phyloP scores from a whole-genome alignment of 805 yeast species.

The Wickerhamiella occidentalis region DNA sequence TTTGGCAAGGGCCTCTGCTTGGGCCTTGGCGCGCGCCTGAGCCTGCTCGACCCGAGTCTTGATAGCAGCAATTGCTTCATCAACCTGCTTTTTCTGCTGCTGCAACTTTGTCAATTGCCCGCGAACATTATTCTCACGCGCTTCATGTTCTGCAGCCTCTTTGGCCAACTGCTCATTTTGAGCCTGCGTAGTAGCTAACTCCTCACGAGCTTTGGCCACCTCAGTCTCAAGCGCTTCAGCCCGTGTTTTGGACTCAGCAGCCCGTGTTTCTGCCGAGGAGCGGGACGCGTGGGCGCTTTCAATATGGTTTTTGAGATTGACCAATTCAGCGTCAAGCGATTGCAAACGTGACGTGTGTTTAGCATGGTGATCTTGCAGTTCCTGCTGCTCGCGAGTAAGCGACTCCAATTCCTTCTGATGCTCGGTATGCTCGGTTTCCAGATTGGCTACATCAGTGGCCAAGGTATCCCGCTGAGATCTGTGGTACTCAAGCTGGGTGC shows the following conservation, averaged over 20 bases:
- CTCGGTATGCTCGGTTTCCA: slow-evolving; percentile 11
- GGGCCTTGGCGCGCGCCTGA: slow-evolving; percentile 12
- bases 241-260: slow-evolving; percentile 6
- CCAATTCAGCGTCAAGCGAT: slow-evolving; percentile 16
- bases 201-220: slow-evolving; percentile 9
- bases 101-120: background rate
- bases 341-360: slow-evolving; percentile 11
- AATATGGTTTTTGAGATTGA: slow-evolving; percentile 2
- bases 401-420: slow-evolving; percentile 14
- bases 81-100: background rate
- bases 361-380: slow-evolving; percentile 9
- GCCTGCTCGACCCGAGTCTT: slow-evolving; percentile 8
- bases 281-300: slow-evolving; percentile 11
- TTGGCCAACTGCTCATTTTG: slow-evolving; percentile 9
- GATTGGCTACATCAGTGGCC: slow-evolving; percentile 30
- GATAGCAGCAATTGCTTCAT: background rate
- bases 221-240: slow-evolving; percentile 10
- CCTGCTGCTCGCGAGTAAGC: slow-evolving; percentile 13
- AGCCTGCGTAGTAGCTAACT: slow-evolving; percentile 9
- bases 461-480: slow-evolving; percentile 26
- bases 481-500: slow-evolving; percentile 28
- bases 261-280: slow-evolving; percentile 5
- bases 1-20: background rate
- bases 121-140: background rate
- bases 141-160: slow-evolving; percentile 11